Evolutionary conservation across 2,329 filamentous ascomycete species (phyloP).

Genomic region (Scedosporium aurantiacum): DNA sequence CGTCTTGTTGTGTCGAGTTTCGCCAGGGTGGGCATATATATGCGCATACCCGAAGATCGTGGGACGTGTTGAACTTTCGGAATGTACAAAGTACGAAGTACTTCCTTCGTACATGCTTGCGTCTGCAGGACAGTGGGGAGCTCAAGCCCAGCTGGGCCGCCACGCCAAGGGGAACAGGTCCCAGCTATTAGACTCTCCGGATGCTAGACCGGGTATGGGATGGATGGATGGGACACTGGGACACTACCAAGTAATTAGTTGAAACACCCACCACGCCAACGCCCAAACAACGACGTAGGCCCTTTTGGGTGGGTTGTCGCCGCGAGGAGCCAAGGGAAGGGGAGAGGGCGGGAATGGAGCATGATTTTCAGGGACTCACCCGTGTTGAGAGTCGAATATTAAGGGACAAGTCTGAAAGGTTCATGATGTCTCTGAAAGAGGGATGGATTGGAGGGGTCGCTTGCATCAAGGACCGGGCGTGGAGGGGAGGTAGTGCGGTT

Average conservation of each 20-base stretch:
- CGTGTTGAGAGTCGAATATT: not conserved
- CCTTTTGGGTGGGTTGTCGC: not conserved
- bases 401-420: not conserved
- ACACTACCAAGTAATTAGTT: not conserved
- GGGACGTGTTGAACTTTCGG: not conserved
- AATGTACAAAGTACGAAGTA: not conserved
- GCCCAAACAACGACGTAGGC: not conserved
- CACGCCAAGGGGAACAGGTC: not conserved
- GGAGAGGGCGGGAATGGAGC: not conserved
- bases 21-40: not conserved
- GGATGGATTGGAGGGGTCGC: conserved; percentile 1
- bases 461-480: not conserved
- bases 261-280: not conserved
- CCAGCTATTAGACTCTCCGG: not conserved
- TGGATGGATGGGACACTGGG: not conserved
- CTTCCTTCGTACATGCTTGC: not conserved
- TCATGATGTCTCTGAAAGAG: not conserved
- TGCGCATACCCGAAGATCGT: not conserved
- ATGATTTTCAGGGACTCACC: not conserved
- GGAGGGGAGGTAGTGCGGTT: conserved; percentile 4
- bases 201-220: not conserved
- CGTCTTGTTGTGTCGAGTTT: not conserved
- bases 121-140: not conserved
- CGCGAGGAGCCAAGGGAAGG: not conserved
- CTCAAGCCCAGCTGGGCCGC: not conserved